Conservation (phyloP, 1,284 basidiomycete species). For the Trichosporon sp. region DNA sequence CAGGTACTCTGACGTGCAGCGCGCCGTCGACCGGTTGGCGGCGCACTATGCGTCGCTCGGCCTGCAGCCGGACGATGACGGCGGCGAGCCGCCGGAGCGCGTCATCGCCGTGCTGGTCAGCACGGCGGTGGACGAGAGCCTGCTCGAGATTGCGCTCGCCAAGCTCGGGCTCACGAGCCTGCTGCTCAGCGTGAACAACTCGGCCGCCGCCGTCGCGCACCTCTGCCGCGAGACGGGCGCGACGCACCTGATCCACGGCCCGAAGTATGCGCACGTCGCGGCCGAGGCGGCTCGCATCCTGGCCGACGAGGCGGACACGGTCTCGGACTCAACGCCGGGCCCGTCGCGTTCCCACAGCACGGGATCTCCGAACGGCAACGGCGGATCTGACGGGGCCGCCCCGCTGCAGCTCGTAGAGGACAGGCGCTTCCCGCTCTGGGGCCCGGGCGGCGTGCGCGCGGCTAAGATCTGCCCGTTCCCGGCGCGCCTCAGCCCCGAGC, state of each 20-base stretch:
- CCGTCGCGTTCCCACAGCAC: too few relatives aligned
- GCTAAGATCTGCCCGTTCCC: constrained; percentile 47
- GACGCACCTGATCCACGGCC: constrained; percentile 54
- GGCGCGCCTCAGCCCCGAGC: constrained; percentile 51
- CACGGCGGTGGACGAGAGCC: constrained; percentile 52
- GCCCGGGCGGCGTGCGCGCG: constrained; percentile 45
- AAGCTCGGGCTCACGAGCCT: constrained; percentile 53
- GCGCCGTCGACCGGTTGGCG: constrained; percentile 52
- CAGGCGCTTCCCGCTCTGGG: constrained; percentile 53
- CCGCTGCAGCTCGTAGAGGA: constrained; percentile 47
- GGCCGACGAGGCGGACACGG: constrained; percentile 29
- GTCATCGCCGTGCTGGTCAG: constrained; percentile 51
- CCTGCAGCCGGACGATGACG: constrained; percentile 13
- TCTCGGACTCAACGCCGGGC: background rate
- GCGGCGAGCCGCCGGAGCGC: constrained; percentile 38
- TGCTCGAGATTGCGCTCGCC: constrained; percentile 54
- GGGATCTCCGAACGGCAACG: background rate
- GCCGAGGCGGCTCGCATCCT: constrained; percentile 44
- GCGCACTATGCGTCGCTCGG: constrained; percentile 46
- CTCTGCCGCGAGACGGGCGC: constrained; percentile 55
- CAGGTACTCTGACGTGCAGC: constrained; percentile 46
- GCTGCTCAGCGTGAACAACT: constrained; percentile 59
- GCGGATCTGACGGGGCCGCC: too few relatives aligned
- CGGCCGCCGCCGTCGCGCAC: constrained; percentile 57
- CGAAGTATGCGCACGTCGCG: constrained; percentile 48